Conservation (phyloP, 805 yeast species). For the Deakozyma indianensis region DNA sequence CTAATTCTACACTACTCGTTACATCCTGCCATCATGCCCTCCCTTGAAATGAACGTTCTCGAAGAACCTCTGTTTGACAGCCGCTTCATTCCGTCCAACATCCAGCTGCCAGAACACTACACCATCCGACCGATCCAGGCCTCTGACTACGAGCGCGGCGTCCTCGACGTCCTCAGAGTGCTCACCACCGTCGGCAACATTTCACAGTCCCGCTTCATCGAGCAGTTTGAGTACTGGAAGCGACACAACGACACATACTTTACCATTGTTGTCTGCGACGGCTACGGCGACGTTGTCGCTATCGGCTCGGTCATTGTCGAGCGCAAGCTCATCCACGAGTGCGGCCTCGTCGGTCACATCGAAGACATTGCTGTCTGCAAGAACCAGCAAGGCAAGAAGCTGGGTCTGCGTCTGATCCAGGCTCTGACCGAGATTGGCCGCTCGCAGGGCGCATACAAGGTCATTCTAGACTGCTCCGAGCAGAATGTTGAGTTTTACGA, state of each 20-base stretch:
- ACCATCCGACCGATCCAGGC: slow-evolving; percentile 40
- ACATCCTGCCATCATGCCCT: not conserved
- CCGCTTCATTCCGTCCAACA: slow-evolving; percentile 15
- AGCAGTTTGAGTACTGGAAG: slow-evolving; percentile 46
- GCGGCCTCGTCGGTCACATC: slow-evolving; percentile 83
- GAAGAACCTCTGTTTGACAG: slow-evolving; percentile 13
- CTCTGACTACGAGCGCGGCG: slow-evolving; percentile 49
- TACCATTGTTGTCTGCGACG: slow-evolving; percentile 52
- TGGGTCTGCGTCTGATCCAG: slow-evolving; percentile 58
- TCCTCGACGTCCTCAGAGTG: slow-evolving; percentile 44
- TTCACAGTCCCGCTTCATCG: slow-evolving; percentile 32
- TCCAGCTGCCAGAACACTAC: slow-evolving; percentile 47
- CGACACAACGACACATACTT: slow-evolving; percentile 37
- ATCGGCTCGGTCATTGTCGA: slow-evolving; percentile 75
- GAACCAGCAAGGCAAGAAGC: slow-evolving; percentile 66
- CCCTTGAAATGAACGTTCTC: slow-evolving; percentile 2
- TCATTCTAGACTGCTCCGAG: slow-evolving; percentile 78
- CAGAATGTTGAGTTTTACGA: slow-evolving; percentile 74
- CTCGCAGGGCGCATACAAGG: slow-evolving; percentile 63
- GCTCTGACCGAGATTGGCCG: slow-evolving; percentile 47
- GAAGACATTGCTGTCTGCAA: slow-evolving; percentile 80
- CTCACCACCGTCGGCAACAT: slow-evolving; percentile 79
- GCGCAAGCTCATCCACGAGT: slow-evolving; percentile 61
- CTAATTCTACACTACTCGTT: no score
- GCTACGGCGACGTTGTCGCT: slow-evolving; percentile 47